Conservation (phyloP, 306 rosid genomes). For the Alnus glutinosa region DNA sequence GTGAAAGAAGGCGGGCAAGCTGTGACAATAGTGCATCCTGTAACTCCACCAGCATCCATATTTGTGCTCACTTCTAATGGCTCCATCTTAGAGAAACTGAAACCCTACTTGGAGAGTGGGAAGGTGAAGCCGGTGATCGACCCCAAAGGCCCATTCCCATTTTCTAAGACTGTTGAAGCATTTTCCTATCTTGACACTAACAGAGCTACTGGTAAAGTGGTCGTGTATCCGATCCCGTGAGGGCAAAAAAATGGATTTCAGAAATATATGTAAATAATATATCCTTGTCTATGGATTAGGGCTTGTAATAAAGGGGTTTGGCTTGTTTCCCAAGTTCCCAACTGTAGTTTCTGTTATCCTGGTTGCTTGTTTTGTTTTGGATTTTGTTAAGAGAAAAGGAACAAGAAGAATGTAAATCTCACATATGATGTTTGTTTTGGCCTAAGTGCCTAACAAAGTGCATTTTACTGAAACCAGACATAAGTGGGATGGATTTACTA, state of each 20-base stretch:
- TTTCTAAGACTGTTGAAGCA: constrained; percentile 58
- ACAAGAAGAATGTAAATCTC: not conserved
- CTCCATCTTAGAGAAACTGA: constrained; percentile 49
- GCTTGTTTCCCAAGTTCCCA: not conserved
- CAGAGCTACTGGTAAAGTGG: constrained; percentile 64
- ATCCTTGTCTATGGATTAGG: not conserved
- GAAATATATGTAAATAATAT: not conserved
- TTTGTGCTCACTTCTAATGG: constrained; percentile 50
- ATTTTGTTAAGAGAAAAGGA: not conserved
- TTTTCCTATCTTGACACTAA: constrained; percentile 51
- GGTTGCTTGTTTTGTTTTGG: not conserved
- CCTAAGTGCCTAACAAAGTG: not conserved
- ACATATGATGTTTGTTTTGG: not conserved
- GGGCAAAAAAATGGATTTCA: not conserved
- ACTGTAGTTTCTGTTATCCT: not conserved
- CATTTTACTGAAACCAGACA: not conserved
- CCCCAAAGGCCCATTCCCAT: constrained; percentile 62
- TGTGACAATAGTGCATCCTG: constrained; percentile 47
- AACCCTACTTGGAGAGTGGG: constrained; percentile 67
- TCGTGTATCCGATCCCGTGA: constrained; percentile 61
- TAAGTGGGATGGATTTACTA: too few relatives aligned
- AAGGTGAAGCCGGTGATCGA: constrained; percentile 68
- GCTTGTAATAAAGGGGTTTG: not conserved
- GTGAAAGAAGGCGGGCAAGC: constrained; percentile 67
- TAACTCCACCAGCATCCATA: constrained; percentile 29